phyloP scores from a whole-genome alignment of 345 rosid species.

The Alliaria petiolata region DNA sequence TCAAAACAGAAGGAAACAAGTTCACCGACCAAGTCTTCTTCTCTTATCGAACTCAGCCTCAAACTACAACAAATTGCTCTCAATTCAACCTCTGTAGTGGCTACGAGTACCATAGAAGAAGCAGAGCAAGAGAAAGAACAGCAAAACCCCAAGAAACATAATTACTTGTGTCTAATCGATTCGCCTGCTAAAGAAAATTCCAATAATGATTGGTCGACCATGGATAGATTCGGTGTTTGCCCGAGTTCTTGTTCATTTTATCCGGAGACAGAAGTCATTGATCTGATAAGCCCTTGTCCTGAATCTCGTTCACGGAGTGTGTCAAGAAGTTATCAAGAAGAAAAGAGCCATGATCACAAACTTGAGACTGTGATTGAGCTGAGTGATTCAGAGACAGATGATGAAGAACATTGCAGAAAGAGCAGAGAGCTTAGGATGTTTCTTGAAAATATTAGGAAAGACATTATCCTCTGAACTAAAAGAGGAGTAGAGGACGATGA shows the following conservation, averaged over 20 bases:
- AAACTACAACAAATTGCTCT: conserved; percentile 60
- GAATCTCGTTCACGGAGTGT: conserved; percentile 2
- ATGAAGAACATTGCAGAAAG: conserved; percentile 52
- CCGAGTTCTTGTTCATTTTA: background rate
- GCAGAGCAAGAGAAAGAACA: conserved; percentile 21
- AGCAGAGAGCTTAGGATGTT: conserved; percentile 65
- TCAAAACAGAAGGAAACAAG: conserved; percentile 39
- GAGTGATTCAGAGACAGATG: conserved; percentile 70
- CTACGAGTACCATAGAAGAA: conserved; percentile 27
- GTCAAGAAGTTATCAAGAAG: conserved; percentile 30
- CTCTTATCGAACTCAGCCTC: conserved; percentile 43
- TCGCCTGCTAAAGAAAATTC: conserved; percentile 18
- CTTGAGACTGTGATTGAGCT: conserved; percentile 46
- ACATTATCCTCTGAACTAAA: conserved; percentile 29
- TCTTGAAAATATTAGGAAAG: conserved; percentile 49
- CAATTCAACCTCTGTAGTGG: conserved; percentile 27
- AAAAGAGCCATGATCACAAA: conserved; percentile 21
- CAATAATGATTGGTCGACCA: background rate
- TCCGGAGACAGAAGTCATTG: conserved; percentile 47
- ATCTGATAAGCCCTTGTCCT: conserved; percentile 78
- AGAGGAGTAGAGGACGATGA: conserved; percentile 5
- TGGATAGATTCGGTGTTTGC: background rate
- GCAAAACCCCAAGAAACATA: conserved; percentile 11
- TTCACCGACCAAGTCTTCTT: conserved; percentile 20
- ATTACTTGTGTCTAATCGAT: conserved; percentile 20